phyloP scores from a whole-genome alignment of 306 rosid species.

The Argentina anserina region DNA sequence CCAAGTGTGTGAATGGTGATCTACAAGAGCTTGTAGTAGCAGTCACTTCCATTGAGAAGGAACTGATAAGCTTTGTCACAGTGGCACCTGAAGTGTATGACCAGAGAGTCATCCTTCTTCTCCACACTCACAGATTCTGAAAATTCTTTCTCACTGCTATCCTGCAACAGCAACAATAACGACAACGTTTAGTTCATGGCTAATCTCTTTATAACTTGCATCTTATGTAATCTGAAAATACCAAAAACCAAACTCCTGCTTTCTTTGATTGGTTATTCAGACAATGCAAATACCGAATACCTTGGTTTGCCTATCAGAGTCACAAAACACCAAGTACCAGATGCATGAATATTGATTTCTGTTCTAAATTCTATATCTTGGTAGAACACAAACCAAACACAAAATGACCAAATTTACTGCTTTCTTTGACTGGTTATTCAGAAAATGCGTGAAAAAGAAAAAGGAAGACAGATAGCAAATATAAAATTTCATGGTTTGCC shows the following conservation, averaged over 20 bases:
- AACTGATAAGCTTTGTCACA: conserved; percentile 56
- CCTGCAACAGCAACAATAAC: conserved; percentile 24
- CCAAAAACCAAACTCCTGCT: neutral
- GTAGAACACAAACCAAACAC: no score
- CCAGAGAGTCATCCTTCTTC: conserved; percentile 36
- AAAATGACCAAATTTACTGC: no score
- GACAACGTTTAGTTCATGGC: neutral
- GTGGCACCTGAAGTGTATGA: conserved; percentile 48
- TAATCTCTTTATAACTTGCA: neutral
- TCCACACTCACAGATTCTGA: conserved; percentile 55
- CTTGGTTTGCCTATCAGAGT: neutral
- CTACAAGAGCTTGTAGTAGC: conserved; percentile 58
- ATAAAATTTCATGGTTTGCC: neutral
- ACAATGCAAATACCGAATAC: neutral
- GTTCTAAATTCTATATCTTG: no score
- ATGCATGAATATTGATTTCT: no score
- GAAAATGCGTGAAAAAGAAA: no score
- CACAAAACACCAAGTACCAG: neutral
- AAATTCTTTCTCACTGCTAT: conserved; percentile 19
- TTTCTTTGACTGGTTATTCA: no score
- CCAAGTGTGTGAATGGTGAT: neutral
- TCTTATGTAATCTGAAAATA: neutral
- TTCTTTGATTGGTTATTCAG: neutral
- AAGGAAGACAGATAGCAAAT: neutral
- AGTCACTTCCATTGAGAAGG: conserved; percentile 40